Evolutionary conservation across 345 rosid species (phyloP), one percentile per base, ranked within the genome.

Genomic region (Corchorus capsularis): DNA sequence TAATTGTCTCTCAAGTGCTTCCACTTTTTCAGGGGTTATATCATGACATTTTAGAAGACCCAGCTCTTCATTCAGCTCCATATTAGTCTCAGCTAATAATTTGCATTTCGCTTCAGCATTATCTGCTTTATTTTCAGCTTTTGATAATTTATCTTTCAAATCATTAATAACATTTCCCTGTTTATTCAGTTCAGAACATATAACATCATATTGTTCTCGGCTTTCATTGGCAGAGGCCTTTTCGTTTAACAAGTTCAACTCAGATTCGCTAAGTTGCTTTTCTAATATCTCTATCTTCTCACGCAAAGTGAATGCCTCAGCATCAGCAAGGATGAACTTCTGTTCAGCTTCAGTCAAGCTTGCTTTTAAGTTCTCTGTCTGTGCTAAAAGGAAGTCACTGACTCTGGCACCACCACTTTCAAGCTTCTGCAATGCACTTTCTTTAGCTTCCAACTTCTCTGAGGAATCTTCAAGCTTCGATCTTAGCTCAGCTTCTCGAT

Each of bases 261-360:
- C 84, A 7, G 74, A 72, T 69, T 85, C 88, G 80, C 80, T 74
- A 65, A 83, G 73, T 79, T 86, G 92, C 69, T 83, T 90, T 80
- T 92, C 96, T 46, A 91, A 88, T 27, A 75, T 82, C 82, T 63
- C 78, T 47, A 83, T 74, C 78, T 82, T 87, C 54, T 91, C 93
- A 71, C 82, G 83, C 55, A 87, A 79, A 69, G 87, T 73, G 53
- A 86, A 86, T 57, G 77, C 88, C 85, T 91, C 94, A 13, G 85
- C 83, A 79, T 76, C 84, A 62, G 88, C 83, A 78, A 83, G 65
- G 80, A 81, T 79, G 76, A 85, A 55, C 63, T 86, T 89, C 4
- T 83, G 74, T 75, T 90, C 91, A 82, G 91, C 89, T 83, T 88
- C 93, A 52, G 32, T 71, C 81, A 90, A 84, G 79, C 86, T 84